Evolutionary conservation across 116 monocot genomes (phyloP), one percentile per base, ranked within the genome.

Genomic region (Dioscorea cayenensis): DNA sequence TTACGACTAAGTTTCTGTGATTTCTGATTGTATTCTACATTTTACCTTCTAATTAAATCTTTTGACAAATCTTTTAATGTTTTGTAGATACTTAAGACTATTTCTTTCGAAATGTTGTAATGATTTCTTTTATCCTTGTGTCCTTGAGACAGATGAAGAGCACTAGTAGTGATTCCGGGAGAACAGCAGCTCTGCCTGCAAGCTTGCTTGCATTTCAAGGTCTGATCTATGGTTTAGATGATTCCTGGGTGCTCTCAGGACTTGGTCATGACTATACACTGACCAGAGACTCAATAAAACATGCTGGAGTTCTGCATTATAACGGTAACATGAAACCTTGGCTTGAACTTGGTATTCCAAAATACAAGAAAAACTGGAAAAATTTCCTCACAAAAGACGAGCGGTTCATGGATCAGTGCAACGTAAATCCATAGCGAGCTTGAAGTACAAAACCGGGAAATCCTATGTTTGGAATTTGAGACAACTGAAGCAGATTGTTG

Each of bases 251-350:
- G 37, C 59, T 84, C 38, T 89, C 91, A 60, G 94, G 91, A 36
- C 83, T 99, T 49, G 99, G 99, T 22, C 84, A 89, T 64, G 77
- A 89, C 64, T 94, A 87, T 79, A 72, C 69, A 49, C 28, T 90
- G 19, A 65, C 67, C 50, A 50, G 48, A 65, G 77, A 86, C 36
- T 38, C 25, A 22, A 64, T 91, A 62, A 59, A 76, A 55, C 85
- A 72, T 49, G 74, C 80, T 17, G 69, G 68, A n/a, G 79, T 84
- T 43, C 79, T 99, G 75, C 99, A 99, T 81, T 99, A 91, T 71
- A 94, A 92, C 72, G 99, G 99, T 64, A 92, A 94, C 72, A 91
- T 94, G 99, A 99, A 99, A 72, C 99, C 99, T 80, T 99, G 99
- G 99, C 89, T 99, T 69, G 99, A 99, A 51, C 77, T 99, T 7